Evolutionary conservation across 257 asterid genomes (phyloP).

Genomic region (Echium plantagineum): DNA sequence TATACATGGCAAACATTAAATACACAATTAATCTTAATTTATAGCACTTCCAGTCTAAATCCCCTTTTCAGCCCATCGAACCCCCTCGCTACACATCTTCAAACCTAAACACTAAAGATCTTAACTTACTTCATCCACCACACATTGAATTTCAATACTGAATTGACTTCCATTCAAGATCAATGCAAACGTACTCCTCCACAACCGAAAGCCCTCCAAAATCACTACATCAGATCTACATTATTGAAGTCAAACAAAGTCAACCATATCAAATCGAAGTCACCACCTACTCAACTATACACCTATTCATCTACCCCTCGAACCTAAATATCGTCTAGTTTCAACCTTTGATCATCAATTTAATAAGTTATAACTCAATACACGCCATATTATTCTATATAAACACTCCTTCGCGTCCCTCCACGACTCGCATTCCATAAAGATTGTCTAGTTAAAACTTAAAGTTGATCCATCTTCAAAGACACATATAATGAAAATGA

Average conservation of each 20-base stretch:
- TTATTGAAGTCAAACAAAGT: not conserved
- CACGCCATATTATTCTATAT: no score
- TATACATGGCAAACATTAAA: not conserved
- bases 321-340: no score
- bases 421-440: no score
- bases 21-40: not conserved
- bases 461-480: no score
- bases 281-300: not conserved
- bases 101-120: not conserved
- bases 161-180: not conserved
- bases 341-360: no score
- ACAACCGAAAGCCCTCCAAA: no score
- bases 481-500: no score
- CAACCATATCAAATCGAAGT: not conserved
- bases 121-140: not conserved
- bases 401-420: no score
- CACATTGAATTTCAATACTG: not conserved
- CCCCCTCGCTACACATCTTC: not conserved
- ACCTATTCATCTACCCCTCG: no score
- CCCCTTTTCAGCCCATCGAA: not conserved
- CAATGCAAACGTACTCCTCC: no score
- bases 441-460: no score
- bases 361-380: no score
- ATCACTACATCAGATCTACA: not conserved
- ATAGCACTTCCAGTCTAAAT: not conserved